Evolutionary conservation across 169 alveolate genomes (phyloP).

Genomic region (Plasmodium ovale): DNA sequence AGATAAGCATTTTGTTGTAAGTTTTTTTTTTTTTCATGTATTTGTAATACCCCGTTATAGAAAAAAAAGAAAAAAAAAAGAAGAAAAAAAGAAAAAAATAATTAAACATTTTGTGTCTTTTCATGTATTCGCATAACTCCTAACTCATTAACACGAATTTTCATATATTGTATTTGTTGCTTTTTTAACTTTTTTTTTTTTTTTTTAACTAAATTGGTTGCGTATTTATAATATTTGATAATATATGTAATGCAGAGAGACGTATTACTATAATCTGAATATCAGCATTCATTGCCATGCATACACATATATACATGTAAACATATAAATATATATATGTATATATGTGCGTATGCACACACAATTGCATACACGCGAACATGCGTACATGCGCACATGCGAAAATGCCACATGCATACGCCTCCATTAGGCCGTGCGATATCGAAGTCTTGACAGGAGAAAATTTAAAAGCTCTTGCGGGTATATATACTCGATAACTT

Average conservation of each 20-base stretch:
- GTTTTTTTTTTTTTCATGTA: not conserved
- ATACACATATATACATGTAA: not conserved
- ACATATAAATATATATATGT: not conserved
- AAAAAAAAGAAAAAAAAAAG: slow-evolving; percentile 10
- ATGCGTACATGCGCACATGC: not conserved
- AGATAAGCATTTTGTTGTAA: slow-evolving; percentile 12
- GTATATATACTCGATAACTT: slow-evolving; percentile 73
- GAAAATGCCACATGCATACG: not conserved
- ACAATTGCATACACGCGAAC: not conserved
- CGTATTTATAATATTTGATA: not conserved
- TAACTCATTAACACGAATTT: slow-evolving; percentile 8
- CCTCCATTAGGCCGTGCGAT: slow-evolving; percentile 34
- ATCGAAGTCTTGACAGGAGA: slow-evolving; percentile 69
- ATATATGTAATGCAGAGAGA: too few species aligned
- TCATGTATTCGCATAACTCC: not conserved
- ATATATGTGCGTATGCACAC: not conserved
- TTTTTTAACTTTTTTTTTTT: not conserved
- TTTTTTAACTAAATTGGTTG: not conserved
- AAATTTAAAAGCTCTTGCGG: slow-evolving; percentile 74
- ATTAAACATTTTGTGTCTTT: slow-evolving; percentile 10
- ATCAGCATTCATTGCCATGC: too few species aligned
- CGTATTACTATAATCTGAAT: too few species aligned
- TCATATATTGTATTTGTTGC: not conserved
- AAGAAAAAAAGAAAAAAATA: slow-evolving; percentile 1
- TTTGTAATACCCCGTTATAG: not conserved